Base-by-base conservation (phyloP, 352 stramenopile genomes). In the Phytophthora europaea region DNA sequence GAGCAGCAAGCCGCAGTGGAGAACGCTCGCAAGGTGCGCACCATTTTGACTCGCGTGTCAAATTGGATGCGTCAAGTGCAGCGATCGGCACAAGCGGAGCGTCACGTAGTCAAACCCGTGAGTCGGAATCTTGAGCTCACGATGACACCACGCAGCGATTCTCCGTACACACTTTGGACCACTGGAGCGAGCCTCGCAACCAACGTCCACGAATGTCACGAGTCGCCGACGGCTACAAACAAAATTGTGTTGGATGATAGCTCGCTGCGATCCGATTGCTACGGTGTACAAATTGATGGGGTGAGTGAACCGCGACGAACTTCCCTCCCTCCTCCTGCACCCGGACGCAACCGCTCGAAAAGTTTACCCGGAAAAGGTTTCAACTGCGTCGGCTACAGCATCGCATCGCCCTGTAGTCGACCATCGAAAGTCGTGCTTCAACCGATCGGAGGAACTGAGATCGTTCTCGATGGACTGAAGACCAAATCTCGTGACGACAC, bases 1-100 rank as follows among this genome's bases (percentile, higher is more conserved):
- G 61, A 75, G 33, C 70, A 81, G 23, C 47, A 72, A 67, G 65
- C 40, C 0, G 70, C 74, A 9, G 74, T 58, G 18, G 74, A 81
- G 40, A 78, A 71, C 53, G 70, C 70, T n/a, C 73, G 63, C 43
- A 76, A 76, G 47, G 58, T 79, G 23, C 62, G 68, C 40, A 50
- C 34, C 3, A 45, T 79, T 28, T 54, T 79, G 60, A 64, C 22
- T 3, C 68, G 73, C 5, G 43, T 79, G 16, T 74, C 68, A 16
- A 60, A 6, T 23, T 79, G 73, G 73, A 40, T 76, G 45, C 68
- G 60, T 38, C 67, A 76, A 53, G 52, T 79, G 13, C 73, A 79
- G 50, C 61, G 55, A 67, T 56, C 58, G 47, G 59, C 63, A 26
- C 68, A 60, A 23, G 22, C 26, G 3, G 34, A 73, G 10, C 62